Evolutionary conservation across 768 basidiomycete genomes (phyloP).

Genomic region (Rhodotorula taiwanensis): DNA sequence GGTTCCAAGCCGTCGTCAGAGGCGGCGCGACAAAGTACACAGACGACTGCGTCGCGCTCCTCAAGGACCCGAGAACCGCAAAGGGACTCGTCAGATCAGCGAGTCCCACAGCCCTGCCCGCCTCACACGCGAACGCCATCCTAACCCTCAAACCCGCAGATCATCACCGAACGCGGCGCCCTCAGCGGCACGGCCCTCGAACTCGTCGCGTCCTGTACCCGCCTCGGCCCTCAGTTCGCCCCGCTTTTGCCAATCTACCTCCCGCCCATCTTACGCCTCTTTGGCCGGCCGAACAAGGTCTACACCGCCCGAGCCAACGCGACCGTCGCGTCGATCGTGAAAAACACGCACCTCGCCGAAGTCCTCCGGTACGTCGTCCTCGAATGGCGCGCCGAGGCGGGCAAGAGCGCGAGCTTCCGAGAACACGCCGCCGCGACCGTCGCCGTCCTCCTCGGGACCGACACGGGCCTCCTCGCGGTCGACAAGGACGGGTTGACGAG

Average conservation of each 20-base stretch:
- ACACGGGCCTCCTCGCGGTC: slow-evolving; percentile 28
- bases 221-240: slow-evolving; percentile 43
- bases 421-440: slow-evolving; percentile 20
- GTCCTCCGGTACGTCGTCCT: slow-evolving; percentile 41
- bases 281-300: slow-evolving; percentile 48
- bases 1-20: slow-evolving; percentile 44
- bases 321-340: slow-evolving; percentile 44
- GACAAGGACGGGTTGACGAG: slow-evolving; percentile 39
- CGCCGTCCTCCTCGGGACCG: slow-evolving; percentile 9
- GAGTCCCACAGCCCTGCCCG: slow-evolving; percentile 1
- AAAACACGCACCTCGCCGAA: slow-evolving; percentile 44
- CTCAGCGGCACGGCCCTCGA: slow-evolving; percentile 41
- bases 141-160: not conserved
- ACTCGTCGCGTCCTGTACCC: slow-evolving; percentile 46
- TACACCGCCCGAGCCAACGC: slow-evolving; percentile 46
- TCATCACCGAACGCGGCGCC: slow-evolving; percentile 39
- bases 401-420: slow-evolving; percentile 32
- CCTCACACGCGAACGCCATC: not conserved
- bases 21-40: slow-evolving; percentile 41
- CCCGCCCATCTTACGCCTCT: slow-evolving; percentile 45
- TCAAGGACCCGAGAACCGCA: slow-evolving; percentile 33
- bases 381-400: slow-evolving; percentile 39
- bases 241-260: slow-evolving; percentile 46
- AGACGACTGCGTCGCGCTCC: slow-evolving; percentile 28
- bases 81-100: slow-evolving; percentile 32